Evolutionary conservation across 495 filamentous ascomycete genomes (phyloP).

Genomic region (Aspergillus sparsus): DNA sequence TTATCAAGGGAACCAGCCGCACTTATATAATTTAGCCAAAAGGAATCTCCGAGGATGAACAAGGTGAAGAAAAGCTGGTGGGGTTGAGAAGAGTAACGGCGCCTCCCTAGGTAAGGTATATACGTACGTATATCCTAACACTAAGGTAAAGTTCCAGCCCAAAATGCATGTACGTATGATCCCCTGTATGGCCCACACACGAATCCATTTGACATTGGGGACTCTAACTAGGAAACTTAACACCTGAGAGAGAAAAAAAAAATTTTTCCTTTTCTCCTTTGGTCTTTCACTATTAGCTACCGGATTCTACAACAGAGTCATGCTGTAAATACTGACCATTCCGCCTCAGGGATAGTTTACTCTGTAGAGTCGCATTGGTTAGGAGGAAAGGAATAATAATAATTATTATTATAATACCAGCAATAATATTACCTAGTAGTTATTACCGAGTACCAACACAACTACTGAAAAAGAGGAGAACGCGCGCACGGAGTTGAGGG

Average conservation of each 20-base stretch:
- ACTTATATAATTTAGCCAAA: neutral
- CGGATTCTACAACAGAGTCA: no score
- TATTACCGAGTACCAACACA: no score
- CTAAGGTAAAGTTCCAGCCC: conserved; percentile 1
- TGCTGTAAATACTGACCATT: no score
- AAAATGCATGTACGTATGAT: conserved; percentile 4
- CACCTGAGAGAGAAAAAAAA: no score
- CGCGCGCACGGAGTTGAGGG: neutral
- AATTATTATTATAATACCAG: no score
- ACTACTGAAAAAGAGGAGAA: neutral
- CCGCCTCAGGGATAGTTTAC: neutral
- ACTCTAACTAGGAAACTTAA: neutral
- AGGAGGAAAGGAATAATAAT: no score
- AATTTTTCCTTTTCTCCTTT: no score
- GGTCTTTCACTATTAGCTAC: no score
- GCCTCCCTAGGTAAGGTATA: neutral
- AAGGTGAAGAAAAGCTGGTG: neutral
- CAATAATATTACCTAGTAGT: no score
- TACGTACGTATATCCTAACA: neutral
- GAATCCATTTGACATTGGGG: neutral
- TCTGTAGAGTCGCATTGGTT: neutral
- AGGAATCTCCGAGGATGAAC: neutral
- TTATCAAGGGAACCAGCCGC: neutral
- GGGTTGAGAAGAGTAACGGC: conserved; percentile 3
- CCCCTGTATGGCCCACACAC: neutral